phyloP scores from a whole-genome alignment of 2,329 filamentous ascomycete species.

The Apiospora marii region DNA sequence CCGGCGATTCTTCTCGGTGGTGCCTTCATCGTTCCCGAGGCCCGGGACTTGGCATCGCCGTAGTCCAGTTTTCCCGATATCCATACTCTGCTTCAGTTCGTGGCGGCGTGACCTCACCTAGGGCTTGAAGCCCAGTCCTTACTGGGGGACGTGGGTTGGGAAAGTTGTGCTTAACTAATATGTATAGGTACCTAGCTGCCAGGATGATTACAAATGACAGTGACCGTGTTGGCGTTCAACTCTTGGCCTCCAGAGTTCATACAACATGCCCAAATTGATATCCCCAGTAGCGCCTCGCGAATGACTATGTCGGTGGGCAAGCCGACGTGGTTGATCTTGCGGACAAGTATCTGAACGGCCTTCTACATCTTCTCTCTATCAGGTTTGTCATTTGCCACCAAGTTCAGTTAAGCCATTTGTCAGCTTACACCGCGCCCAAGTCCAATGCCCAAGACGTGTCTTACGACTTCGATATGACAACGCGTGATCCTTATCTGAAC shows the following conservation, averaged over 20 bases:
- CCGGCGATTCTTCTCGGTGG: slow-evolving; percentile 82
- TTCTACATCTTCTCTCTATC: not conserved
- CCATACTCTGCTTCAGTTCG: not conserved
- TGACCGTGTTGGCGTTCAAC: not conserved
- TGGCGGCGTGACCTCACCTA: not conserved
- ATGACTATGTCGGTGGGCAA: not conserved
- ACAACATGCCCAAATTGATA: not conserved
- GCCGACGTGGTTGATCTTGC: not conserved
- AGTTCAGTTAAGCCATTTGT: not conserved
- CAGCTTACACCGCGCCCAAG: not conserved
- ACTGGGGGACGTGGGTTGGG: too few species aligned
- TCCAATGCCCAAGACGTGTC: not conserved
- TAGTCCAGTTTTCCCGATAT: not conserved
- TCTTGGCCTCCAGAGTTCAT: not conserved
- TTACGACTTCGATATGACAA: not conserved
- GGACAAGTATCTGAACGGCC: not conserved
- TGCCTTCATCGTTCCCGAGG: slow-evolving; percentile 62
- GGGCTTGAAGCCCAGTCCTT: not conserved
- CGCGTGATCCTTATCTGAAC: not conserved
- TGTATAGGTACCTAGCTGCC: not conserved
- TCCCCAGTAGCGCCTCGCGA: not conserved
- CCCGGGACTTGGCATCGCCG: not conserved
- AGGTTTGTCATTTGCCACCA: not conserved
- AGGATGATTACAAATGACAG: not conserved
- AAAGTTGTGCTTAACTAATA: not conserved